Base-by-base conservation (phyloP, 148 eudicot species). In the Silene uniflora region DNA sequence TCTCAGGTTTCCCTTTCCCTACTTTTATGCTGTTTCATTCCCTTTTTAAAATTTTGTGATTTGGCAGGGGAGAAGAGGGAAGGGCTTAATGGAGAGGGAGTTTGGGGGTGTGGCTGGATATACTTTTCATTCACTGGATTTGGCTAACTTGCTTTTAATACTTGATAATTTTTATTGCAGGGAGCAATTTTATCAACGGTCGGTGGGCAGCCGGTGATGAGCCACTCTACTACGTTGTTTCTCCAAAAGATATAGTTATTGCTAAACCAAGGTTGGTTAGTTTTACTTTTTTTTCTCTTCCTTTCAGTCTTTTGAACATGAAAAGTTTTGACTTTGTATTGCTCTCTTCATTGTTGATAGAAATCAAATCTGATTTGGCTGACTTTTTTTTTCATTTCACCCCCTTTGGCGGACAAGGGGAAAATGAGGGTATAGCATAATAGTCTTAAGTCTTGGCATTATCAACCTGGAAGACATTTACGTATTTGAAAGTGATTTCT, bases 141-240 rank as follows among this genome's bases (percentile, higher is more conserved):
- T 75, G 32, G 18, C 29, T 22, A 12, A 35, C 65, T 58, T 74
- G 22, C 49, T 67, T 35, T 24, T 23, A 62, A 16, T 67, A 74
- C 60, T 13, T 62, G 71, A 71, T 76, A 79, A 21, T 68, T 83
- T 64, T 76, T 67, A 19, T 29, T 81, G 76, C 72, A 94, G 98
- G 98, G 55, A 87, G 96, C 86, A 94, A 91, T 85, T 94, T 88
- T 82, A 87, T 85, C 18, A 93, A 96, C 80, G 97, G 92, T 77
- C 96, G 89, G 75, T 91, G 98, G 97, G 85, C 92, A 81, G 91
- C 93, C 74, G 98, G 97, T 82, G 97, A 94, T 83, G 98, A 94
- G 79, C 98, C 98, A 65, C 77, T 91, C 69, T 94, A 94, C 75
- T 94, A 94, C 82, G 81, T 94, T 75, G 97, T 94, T 77, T 94